Evolutionary conservation across 768 basidiomycete species (phyloP), one percentile per base, ranked within the genome.

Genomic region (Hebeloma cylindrosporum): DNA sequence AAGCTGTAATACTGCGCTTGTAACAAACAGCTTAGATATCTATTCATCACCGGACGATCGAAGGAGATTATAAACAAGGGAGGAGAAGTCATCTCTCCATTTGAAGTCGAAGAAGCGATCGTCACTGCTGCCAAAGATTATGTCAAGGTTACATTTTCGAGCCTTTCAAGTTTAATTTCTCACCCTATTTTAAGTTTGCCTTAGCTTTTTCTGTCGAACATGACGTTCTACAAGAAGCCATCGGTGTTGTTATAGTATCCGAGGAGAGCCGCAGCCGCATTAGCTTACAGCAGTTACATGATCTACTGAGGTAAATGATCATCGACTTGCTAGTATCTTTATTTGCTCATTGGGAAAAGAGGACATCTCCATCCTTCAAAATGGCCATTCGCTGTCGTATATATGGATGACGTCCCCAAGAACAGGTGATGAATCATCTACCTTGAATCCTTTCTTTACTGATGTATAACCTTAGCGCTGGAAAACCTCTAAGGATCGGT

Each of bases 31-130:
- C 21, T 6, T 30, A 67, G 65, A 27, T 67, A 71, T 48, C 54
- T 81, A 3, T 71, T 69, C 46, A 73, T 82, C 50, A 80, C 79
- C 0, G 80, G 79, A 7, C 69, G 78, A 18, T 70, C 78, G 14
- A 82, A 82, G 57, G 80, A 82, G 63, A 76, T 79, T 47, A 79
- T 78, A 51, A 75, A 76, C 53, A 74, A 76, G 51, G 80, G 79
- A 13, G 80, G 80, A 6, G 79, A 82, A 61, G 79, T 80, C 40
- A 73, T 80, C 30, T 78, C 75, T 3, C 80, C 80, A 1, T 75
- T 81, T 45, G 79, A 83, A 60, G 63, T 83, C 17, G 80, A 83
- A 60, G 75, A 79, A 43, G 80, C 80, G 3, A 61, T 83, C 28
- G 60, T 66, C 29, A 67, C 62, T 13, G 69, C 67, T 8, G 71